Conservation (phyloP, 2,329 filamentous ascomycete species). For the Coniochaeta pulveracea region DNA sequence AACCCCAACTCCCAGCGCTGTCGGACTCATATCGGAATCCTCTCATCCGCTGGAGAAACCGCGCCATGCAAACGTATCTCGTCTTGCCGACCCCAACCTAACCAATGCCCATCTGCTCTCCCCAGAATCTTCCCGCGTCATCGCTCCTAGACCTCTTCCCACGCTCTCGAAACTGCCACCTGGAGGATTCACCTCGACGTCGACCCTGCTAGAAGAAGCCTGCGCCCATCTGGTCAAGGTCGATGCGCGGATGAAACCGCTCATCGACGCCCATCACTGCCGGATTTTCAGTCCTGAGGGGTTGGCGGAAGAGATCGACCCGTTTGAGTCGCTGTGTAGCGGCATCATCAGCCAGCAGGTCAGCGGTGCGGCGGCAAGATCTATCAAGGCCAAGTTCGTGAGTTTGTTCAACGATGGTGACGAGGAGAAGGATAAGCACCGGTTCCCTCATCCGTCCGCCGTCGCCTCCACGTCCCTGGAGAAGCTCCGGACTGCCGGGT, state of each 20-base stretch:
- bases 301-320: constrained; percentile 75
- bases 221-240: constrained; percentile 61
- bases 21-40: constrained; percentile 25
- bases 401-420: constrained; percentile 47
- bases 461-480: constrained; percentile 55
- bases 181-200: constrained; percentile 51
- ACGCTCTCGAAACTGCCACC: constrained; percentile 21
- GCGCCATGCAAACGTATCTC: constrained; percentile 29
- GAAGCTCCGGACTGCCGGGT: constrained; percentile 68
- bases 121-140: constrained; percentile 53
- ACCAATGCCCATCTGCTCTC: constrained; percentile 65
- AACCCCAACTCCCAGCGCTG: constrained; percentile 36
- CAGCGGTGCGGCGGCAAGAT: constrained; percentile 78
- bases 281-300: constrained; percentile 70
- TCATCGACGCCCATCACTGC: constrained; percentile 69
- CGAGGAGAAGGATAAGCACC: constrained; percentile 9
- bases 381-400: constrained; percentile 80
- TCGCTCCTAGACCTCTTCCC: constrained; percentile 23
- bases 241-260: constrained; percentile 58
- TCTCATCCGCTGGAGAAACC: constrained; percentile 11
- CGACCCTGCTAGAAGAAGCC: constrained; percentile 63
- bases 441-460: constrained; percentile 67
- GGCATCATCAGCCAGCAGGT: constrained; percentile 97
- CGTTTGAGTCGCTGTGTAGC: constrained; percentile 71
- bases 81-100: constrained; percentile 49